Percentiles rank a stretch among this genome's conserved stretches.
These are phyloP conservation scores for Corymbia calophylla DNA, from an alignment of 441 rosid genomes.

Conservation along the genomic window DNA sequence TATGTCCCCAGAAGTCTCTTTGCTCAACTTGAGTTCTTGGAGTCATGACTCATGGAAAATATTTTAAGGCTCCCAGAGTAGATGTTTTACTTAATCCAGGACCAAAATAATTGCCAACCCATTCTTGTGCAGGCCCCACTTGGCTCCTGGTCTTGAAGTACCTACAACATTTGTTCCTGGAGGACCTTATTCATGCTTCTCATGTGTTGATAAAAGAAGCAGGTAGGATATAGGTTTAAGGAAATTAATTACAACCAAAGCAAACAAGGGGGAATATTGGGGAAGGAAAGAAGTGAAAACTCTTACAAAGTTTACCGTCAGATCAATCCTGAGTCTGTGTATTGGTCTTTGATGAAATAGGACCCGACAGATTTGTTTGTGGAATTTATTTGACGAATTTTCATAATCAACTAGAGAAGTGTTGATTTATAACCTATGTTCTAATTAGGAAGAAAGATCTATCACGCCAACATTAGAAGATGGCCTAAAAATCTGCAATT, in stretches of 20 bases:
- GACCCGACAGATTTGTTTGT: not conserved
- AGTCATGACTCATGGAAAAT: not conserved
- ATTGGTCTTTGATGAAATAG: not conserved
- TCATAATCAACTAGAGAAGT: not conserved
- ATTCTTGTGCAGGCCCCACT: not conserved
- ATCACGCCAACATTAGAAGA: not conserved
- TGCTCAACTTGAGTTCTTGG: not conserved
- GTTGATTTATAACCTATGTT: not conserved
- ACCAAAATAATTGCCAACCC: not conserved
- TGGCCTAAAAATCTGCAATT: not conserved
- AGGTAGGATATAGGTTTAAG: not conserved
- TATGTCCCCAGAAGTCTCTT: not conserved
- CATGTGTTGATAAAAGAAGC: not conserved
- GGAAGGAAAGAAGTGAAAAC: not conserved
- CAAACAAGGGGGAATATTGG: not conserved
- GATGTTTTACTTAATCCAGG: not conserved
- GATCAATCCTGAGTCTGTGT: not conserved
- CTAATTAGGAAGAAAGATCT: not conserved
- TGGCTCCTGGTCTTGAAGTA: not conserved
- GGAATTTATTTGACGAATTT: not conserved
- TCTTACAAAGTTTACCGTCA: not conserved
- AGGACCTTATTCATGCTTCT: not conserved
- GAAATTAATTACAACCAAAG: not conserved
- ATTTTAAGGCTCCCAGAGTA: not conserved
- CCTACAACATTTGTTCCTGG: not conserved